These are phyloP conservation scores for Solanum sparsipilum DNA, from an alignment of 257 asterid genomes.

Conservation along the genomic window DNA sequence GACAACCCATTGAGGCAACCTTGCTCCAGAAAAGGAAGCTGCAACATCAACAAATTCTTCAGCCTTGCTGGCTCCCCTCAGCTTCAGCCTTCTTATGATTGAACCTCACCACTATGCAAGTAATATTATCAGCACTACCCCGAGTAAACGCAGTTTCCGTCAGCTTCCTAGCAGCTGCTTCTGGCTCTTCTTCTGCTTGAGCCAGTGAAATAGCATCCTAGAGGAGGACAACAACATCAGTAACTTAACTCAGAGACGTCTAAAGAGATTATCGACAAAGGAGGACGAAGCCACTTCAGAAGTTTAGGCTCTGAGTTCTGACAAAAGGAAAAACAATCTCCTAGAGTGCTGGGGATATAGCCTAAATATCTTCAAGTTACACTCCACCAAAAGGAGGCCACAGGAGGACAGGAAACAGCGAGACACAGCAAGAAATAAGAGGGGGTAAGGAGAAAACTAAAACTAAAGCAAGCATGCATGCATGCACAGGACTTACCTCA, in stretches of 20 bases:
- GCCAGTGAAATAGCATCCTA: constrained; percentile 94
- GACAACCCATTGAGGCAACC: not conserved
- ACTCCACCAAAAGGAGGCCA: not conserved
- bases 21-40: constrained; percentile 4
- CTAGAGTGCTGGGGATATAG: not conserved
- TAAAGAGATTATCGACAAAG: not conserved
- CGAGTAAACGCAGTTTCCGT: constrained; percentile 86
- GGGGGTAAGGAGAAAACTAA: not conserved
- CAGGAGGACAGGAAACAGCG: not conserved
- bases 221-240: not conserved
- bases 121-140: constrained; percentile 96
- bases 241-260: not conserved
- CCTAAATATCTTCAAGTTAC: not conserved
- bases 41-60: constrained; percentile 12
- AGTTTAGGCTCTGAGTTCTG: not conserved
- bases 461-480: not conserved
- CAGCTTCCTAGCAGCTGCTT: constrained; percentile 86
- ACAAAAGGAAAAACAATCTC: not conserved
- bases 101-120: constrained; percentile 90
- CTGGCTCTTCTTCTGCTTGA: constrained; percentile 66
- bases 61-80: constrained; percentile 22
- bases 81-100: constrained; percentile 32
- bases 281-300: not conserved
- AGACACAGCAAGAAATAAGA: not conserved
- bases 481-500: constrained; percentile 1